Conservation (phyloP, 1,284 basidiomycete genomes). For the Ustilago crameri region DNA sequence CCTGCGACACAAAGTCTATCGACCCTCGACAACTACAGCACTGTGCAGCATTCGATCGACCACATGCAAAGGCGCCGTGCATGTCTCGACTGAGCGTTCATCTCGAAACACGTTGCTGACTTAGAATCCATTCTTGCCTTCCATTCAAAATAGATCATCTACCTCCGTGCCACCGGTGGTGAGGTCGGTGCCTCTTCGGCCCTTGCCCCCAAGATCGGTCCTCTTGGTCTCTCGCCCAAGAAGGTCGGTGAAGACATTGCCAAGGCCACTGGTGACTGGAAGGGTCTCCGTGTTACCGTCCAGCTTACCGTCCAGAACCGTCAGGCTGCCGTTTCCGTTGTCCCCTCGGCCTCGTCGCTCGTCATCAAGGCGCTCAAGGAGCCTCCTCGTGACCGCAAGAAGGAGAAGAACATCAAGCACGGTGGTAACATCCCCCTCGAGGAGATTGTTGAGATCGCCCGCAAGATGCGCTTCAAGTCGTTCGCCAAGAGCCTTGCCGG, state of each 20-base stretch:
- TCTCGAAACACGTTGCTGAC: constrained; percentile 20
- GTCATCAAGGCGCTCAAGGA: constrained; percentile 99
- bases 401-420: constrained; percentile 99
- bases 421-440: constrained; percentile 92
- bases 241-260: constrained; percentile 99
- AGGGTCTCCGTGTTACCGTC: constrained; percentile 98
- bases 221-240: constrained; percentile 99
- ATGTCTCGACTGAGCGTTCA: background rate
- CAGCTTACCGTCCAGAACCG: constrained; percentile 99
- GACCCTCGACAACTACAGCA: background rate
- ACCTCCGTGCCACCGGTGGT: constrained; percentile 98
- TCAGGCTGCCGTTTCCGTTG: constrained; percentile 95
- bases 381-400: constrained; percentile 98
- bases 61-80: background rate
- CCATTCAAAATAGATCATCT: constrained; percentile 78
- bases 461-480: constrained; percentile 96
- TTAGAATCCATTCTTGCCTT: constrained; percentile 26
- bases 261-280: constrained; percentile 98
- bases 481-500: constrained; percentile 90
- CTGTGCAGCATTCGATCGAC: constrained; percentile 1
- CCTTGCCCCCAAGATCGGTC: constrained; percentile 99
- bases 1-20: no score
- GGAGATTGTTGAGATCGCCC: constrained; percentile 93
- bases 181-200: constrained; percentile 99
- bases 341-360: constrained; percentile 96